A percentile compares a stretch with the other conserved stretches of the same genome.
Evolutionary conservation across 164 flowering plant species (phyloP).

Genomic region (grape (Vitis vinifera)): ASM3070453v1 NC_081823.1:5412001-5412500

Average conservation of each 20-base stretch:
- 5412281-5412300: constrained; percentile 3
- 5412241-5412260: constrained; percentile 9
- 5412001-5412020: neutral
- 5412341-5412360: constrained; percentile 27
- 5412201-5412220: neutral
- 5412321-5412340: constrained; percentile 13
- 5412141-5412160: neutral
- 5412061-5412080: neutral
- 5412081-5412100: neutral
- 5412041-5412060: constrained; percentile 8
- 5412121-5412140: neutral
- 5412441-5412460: constrained; percentile 17
- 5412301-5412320: neutral
- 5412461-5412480: constrained; percentile 11
- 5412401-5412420: neutral
- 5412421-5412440: constrained; percentile 13
- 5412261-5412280: constrained; percentile 10
- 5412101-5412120: neutral
- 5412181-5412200: too few species aligned
- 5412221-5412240: neutral
- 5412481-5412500: constrained; percentile 13
- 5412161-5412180: neutral
- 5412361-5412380: constrained; percentile 15
- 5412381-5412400: constrained; percentile 14
- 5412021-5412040: constrained; percentile 12